Percentiles rank a stretch among this genome's conserved stretches.
phyloP scores from a whole-genome alignment of 2,329 filamentous ascomycete genomes.

The Chaetomium sp. region DNA sequence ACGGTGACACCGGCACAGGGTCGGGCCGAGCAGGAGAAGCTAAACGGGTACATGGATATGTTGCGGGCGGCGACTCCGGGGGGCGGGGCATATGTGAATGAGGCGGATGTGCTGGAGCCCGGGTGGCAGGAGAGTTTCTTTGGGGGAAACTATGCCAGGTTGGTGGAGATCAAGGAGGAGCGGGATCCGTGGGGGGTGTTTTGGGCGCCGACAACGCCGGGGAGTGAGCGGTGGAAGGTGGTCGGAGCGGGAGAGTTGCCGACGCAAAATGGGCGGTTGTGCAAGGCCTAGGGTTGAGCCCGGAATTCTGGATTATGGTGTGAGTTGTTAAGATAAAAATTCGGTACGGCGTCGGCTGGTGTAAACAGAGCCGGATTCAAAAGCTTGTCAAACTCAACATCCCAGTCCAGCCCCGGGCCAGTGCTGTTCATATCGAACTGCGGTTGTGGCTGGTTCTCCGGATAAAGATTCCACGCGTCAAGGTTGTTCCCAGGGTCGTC shows the following conservation, averaged over 20 bases:
- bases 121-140: conserved; percentile 32
- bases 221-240: conserved; percentile 37
- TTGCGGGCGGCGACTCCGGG: conserved; percentile 27
- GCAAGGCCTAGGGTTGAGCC: conserved; percentile 3
- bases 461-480: neutral
- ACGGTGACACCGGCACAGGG: conserved; percentile 7
- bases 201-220: conserved; percentile 23
- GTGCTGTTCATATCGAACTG: neutral
- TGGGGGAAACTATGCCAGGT: conserved; percentile 21
- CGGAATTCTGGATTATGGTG: neutral
- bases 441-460: neutral
- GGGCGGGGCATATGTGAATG: conserved; percentile 33
- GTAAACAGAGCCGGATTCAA: conserved; percentile 12
- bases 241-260: conserved; percentile 30
- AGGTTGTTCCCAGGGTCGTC: neutral
- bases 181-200: conserved; percentile 19
- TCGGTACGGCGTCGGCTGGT: neutral
- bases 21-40: conserved; percentile 7
- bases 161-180: conserved; percentile 15
- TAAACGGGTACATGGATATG: conserved; percentile 14
- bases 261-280: conserved; percentile 24
- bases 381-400: conserved; percentile 16
- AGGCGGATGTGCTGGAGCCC: conserved; percentile 35
- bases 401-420: conserved; percentile 14
- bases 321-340: neutral